A percentile compares a stretch with the other conserved stretches of the same genome.
These are phyloP conservation scores for Vicia sativa DNA, from an alignment of 306 rosid species.

Conservation along the genomic window DNA sequence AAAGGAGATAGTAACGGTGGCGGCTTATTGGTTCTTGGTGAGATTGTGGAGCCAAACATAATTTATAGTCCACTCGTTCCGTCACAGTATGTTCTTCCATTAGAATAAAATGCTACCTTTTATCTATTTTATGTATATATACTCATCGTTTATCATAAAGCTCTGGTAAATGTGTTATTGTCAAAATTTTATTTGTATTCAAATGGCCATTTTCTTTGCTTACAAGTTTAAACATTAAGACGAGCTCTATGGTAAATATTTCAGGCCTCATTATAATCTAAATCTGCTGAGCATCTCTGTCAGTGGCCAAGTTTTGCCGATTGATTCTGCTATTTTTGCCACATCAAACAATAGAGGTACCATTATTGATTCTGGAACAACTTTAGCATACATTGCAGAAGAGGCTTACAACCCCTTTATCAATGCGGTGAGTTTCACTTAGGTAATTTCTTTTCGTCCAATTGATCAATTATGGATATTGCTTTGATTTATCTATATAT, in stretches of 20 bases:
- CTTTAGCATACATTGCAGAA: constrained; percentile 88
- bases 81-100: constrained; percentile 66
- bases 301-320: constrained; percentile 58
- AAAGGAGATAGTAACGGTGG: constrained; percentile 84
- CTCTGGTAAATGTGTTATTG: background rate
- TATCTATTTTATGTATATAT: constrained; percentile 5
- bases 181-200: background rate
- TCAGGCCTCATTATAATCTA: constrained; percentile 90
- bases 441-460: constrained; percentile 30
- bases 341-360: constrained; percentile 79
- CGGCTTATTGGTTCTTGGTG: constrained; percentile 89
- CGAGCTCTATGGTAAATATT: constrained; percentile 37
- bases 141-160: background rate
- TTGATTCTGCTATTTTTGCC: constrained; percentile 63
- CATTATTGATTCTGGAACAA: constrained; percentile 90
- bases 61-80: constrained; percentile 86
- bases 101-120: constrained; percentile 22
- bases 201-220: constrained; percentile 28
- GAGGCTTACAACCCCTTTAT: constrained; percentile 69
- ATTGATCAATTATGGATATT: constrained; percentile 14
- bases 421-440: constrained; percentile 62
- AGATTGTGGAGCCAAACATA: constrained; percentile 79
- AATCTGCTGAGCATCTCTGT: constrained; percentile 86
- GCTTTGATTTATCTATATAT: constrained; percentile 30
- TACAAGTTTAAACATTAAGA: background rate